Evolutionary conservation across 768 basidiomycete genomes (phyloP), one percentile per base, ranked within the genome.

Genomic region (Dioszegia hungarica): DNA sequence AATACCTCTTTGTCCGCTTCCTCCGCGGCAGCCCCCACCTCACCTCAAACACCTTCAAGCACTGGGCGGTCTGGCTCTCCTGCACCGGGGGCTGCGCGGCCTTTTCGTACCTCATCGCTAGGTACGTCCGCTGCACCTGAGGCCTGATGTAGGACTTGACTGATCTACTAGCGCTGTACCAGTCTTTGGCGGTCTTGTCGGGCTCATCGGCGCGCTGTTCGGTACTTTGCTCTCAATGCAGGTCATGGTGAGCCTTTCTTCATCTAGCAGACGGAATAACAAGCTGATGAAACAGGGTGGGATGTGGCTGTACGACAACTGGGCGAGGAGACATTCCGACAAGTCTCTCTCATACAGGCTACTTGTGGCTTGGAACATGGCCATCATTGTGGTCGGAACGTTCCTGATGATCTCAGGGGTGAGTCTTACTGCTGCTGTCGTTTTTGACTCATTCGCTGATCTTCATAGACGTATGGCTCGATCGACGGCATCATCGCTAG

Each of bases 301-400:
- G 59, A 70, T 70, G 68, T 70, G 68, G 65, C 55, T 70, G 2
- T 59, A 67, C 51, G 63, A 67, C 57, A 67, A 70, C 56, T 39
- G 38, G 36, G 22, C 43, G 20, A 28, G 51, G 27, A 57, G 63
- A 41, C 54, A 60, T 20, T 43, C 50, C 25, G 52, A 65, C 54
- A 63, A 65, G 31, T 61, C 61, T 1, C 57, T 67, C 5, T 57
- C 59, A 33, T 67, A 61, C 61, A 50, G 45, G 27, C 25, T 56
- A 2, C 49, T 65, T 24, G 41, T 70, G 10, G 46, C 41, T 5
- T 59, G 64, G 40, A 66, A 65, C 52, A 47, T 67, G 19, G 59
- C 61, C 52, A 36, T 70, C 28, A 55, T 67, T 41, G 41, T 60
- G 15, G 60, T 57, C 49, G 68, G 68, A 4, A 27, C 60, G 14